Percentiles rank a stretch among this genome's conserved stretches.
Evolutionary conservation across 2,329 filamentous ascomycete species (phyloP).

Genomic region (Madurella fahalii): DNA sequence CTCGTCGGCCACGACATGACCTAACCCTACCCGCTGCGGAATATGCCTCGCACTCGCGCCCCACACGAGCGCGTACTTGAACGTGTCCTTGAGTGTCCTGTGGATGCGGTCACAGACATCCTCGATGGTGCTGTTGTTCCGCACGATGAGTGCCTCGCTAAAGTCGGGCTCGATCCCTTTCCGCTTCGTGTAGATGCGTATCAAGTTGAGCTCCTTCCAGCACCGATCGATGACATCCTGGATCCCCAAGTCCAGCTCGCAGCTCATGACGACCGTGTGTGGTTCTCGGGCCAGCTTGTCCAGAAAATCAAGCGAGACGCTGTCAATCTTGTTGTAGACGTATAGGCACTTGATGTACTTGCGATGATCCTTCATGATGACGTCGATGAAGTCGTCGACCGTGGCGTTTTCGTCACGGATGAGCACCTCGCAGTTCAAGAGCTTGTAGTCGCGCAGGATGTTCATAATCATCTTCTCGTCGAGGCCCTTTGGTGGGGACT

Average conservation of each 20-base stretch:
- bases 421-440: conserved; percentile 94
- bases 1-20: conserved; percentile 70
- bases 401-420: conserved; percentile 93
- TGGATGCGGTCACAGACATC: conserved; percentile 97
- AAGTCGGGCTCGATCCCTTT: conserved; percentile 91
- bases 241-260: conserved; percentile 90
- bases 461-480: conserved; percentile 99
- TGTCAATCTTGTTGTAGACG: conserved; percentile 99
- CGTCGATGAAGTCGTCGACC: conserved; percentile 97
- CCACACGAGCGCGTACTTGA: conserved; percentile 98
- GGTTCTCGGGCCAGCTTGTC: conserved; percentile 89
- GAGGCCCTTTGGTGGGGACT: conserved; percentile 78
- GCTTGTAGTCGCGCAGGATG: conserved; percentile 97
- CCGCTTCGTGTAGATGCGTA: conserved; percentile 93
- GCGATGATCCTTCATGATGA: conserved; percentile 98
- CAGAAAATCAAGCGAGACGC: conserved; percentile 86
- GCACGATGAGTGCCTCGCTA: conserved; percentile 84
- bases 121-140: conserved; percentile 83
- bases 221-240: conserved; percentile 90
- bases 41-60: conserved; percentile 92
- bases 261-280: conserved; percentile 94
- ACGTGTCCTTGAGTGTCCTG: conserved; percentile 91
- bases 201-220: conserved; percentile 88
- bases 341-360: conserved; percentile 96
- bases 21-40: conserved; percentile 85